These are phyloP conservation scores for Magnolia officinalis DNA, from an alignment of 164 flowering plant species.

Conservation along the genomic window DNA sequence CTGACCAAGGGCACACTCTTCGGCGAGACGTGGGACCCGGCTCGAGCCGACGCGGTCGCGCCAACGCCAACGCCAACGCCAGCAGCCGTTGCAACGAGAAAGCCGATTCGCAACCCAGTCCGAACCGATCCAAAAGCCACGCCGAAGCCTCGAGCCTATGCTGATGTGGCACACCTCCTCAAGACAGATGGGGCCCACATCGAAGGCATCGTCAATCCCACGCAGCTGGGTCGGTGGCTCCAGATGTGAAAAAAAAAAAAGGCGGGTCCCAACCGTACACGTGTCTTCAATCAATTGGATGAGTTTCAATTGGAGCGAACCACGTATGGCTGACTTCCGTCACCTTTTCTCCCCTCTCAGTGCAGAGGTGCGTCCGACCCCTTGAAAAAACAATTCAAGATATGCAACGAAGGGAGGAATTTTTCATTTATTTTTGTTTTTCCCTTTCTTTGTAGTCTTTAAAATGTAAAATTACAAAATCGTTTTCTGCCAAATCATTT, in stretches of 20 bases:
- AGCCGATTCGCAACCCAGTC: not conserved
- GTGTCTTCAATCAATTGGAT: not conserved
- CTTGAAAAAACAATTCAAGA: no score
- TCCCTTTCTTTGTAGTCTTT: not conserved
- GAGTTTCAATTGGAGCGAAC: not conserved
- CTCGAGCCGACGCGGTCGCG: constrained; percentile 24
- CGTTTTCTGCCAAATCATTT: not conserved
- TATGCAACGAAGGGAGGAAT: not conserved
- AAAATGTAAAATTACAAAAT: not conserved
- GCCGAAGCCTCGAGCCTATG: constrained; percentile 33
- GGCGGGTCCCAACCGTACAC: no score
- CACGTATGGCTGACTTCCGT: not conserved
- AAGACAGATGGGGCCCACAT: constrained; percentile 69
- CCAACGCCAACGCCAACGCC: not conserved
- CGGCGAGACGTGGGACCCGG: constrained; percentile 64
- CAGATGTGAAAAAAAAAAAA: constrained; percentile 35
- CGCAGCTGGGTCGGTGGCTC: constrained; percentile 72
- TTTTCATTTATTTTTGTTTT: not conserved
- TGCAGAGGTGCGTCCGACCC: not conserved
- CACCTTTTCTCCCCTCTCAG: not conserved
- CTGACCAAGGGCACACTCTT: constrained; percentile 60
- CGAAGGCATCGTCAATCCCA: constrained; percentile 73
- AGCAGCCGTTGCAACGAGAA: not conserved
- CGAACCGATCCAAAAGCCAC: not conserved
- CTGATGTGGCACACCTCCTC: constrained; percentile 64